phyloP scores from a whole-genome alignment of 352 stramenopile species.

The Pseudoperonospora humuli region DNA sequence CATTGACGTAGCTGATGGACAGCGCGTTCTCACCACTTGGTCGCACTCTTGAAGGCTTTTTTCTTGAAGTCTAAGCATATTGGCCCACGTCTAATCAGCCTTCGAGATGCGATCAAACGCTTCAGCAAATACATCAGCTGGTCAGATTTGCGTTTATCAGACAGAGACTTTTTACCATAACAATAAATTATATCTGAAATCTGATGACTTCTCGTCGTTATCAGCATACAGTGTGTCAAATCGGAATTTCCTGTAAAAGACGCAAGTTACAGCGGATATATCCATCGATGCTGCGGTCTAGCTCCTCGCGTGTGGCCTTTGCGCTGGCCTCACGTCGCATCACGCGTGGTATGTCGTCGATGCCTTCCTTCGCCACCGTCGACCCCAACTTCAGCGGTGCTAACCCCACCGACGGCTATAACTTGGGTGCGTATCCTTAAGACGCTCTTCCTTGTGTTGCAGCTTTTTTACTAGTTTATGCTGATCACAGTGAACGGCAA shows the following conservation, averaged over 20 bases:
- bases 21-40: no score
- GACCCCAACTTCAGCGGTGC: slow-evolving; percentile 82
- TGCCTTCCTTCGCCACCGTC: slow-evolving; percentile 90
- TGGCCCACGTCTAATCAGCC: slow-evolving; percentile 23
- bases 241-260: slow-evolving; percentile 5
- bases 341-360: slow-evolving; percentile 41
- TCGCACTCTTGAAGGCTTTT: no score
- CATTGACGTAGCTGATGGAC: no score
- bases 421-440: slow-evolving; percentile 54
- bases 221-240: slow-evolving; percentile 2
- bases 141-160: neutral
- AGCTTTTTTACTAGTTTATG: neutral
- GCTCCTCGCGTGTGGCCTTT: slow-evolving; percentile 21
- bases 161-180: neutral
- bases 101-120: neutral
- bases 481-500: slow-evolving; percentile 71
- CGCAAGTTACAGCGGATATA: neutral
- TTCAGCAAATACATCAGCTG: neutral
- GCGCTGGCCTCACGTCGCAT: slow-evolving; percentile 21
- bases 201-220: neutral
- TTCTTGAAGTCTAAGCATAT: slow-evolving; percentile 22
- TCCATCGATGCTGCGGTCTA: slow-evolving; percentile 15
- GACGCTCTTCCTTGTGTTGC: neutral
- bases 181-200: slow-evolving; percentile 1
- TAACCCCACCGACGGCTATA: slow-evolving; percentile 78